These are phyloP conservation scores for Borealophlyctis nickersoniae DNA, from an alignment of 192 early-diverging fungal genomes.

Conservation along the genomic window DNA sequence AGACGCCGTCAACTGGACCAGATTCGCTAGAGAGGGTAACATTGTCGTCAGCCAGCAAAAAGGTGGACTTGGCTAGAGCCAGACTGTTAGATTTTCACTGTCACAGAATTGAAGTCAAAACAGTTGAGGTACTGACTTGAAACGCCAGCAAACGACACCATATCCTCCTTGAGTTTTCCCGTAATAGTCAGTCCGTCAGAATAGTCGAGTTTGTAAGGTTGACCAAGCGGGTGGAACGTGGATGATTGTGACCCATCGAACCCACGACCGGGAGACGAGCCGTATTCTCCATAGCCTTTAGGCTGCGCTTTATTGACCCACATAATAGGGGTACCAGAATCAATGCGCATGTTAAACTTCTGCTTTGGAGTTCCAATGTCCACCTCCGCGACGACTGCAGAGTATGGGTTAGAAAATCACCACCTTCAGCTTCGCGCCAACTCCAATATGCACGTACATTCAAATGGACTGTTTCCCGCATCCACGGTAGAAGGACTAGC, in stretches of 20 bases:
- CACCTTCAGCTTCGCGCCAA: background rate
- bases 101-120: too few relatives aligned
- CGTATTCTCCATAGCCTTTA: background rate
- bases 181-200: background rate
- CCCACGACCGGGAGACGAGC: background rate
- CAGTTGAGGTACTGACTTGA: too few relatives aligned
- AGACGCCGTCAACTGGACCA: background rate
- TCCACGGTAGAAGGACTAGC: background rate
- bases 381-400: conserved; percentile 6
- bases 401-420: background rate
- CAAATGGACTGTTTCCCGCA: background rate
- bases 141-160: background rate
- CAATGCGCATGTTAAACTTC: conserved; percentile 15
- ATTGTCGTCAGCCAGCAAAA: background rate
- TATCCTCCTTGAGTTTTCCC: background rate
- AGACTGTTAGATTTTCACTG: too few relatives aligned
- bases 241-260: background rate
- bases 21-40: background rate
- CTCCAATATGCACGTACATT: background rate
- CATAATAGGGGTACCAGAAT: conserved; percentile 11
- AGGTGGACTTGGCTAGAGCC: background rate
- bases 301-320: conserved; percentile 11
- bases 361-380: conserved; percentile 14
- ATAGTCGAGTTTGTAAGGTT: background rate
- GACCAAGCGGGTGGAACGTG: background rate